A percentile compares a stretch with the other conserved stretches of the same genome.
Conservation (phyloP, 2,329 filamentous ascomycete species). For the Tolypocladium inflatum region DNA sequence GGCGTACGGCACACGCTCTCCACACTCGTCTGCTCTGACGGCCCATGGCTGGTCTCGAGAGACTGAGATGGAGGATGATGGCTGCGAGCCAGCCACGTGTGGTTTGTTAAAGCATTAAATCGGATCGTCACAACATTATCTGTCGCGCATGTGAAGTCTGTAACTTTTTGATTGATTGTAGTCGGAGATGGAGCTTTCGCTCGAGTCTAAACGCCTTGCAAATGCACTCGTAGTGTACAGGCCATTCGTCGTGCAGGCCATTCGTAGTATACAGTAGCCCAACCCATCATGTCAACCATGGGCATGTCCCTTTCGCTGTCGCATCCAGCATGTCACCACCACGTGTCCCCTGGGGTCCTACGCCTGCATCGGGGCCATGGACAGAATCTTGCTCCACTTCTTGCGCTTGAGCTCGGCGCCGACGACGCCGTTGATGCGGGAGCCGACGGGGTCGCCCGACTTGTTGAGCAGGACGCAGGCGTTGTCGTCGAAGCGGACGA, state of each 20-base stretch:
- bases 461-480: slow-evolving; percentile 97
- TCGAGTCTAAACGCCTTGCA: slow-evolving; percentile 24
- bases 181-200: slow-evolving; percentile 4
- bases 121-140: not conserved
- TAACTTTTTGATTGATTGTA: slow-evolving; percentile 2
- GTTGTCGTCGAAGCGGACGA: slow-evolving; percentile 94
- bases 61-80: not conserved
- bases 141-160: not conserved
- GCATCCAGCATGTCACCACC: not conserved
- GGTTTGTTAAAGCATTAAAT: not conserved
- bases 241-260: not conserved
- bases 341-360: slow-evolving; percentile 15
- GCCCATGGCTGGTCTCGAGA: not conserved
- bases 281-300: not conserved
- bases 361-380: slow-evolving; percentile 69
- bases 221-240: slow-evolving; percentile 10
- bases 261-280: not conserved
- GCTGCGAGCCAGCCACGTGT: not conserved
- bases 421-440: slow-evolving; percentile 84
- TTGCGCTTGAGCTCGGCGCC: slow-evolving; percentile 81
- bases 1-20: not conserved
- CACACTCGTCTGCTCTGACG: not conserved
- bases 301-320: no score
- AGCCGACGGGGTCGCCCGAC: slow-evolving; percentile 88
- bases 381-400: slow-evolving; percentile 98